A percentile compares a stretch with the other conserved stretches of the same genome.
Evolutionary conservation across 73 alveolate genomes (phyloP).

Genomic region (Durusdinium trenchii): DNA sequence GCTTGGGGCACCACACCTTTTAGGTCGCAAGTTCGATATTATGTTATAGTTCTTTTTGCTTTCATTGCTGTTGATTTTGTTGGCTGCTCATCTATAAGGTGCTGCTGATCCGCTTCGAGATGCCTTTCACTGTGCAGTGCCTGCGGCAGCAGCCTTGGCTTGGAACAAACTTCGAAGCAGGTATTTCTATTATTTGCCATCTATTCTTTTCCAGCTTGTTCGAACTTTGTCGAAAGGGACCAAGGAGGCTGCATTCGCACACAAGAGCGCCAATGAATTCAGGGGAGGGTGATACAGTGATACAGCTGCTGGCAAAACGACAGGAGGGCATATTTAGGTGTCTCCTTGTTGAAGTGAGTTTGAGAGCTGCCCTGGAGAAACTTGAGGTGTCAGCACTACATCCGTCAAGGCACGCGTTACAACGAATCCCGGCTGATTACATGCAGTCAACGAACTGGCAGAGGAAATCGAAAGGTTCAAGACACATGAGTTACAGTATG

Average conservation of each 20-base stretch:
- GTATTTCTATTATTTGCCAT: not conserved
- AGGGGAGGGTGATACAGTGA: too few relatives aligned
- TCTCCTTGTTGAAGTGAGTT: too few relatives aligned
- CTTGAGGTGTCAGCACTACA: slow-evolving; percentile 68
- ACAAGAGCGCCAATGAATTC: too few relatives aligned
- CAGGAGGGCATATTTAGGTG: too few relatives aligned
- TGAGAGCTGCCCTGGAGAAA: too few relatives aligned
- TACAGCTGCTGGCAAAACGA: too few relatives aligned
- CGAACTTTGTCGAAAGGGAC: not conserved
- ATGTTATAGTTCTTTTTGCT: not conserved
- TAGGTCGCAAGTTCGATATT: not conserved
- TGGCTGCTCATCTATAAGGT: not conserved
- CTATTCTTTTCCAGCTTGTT: not conserved
- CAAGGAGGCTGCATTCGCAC: too few relatives aligned
- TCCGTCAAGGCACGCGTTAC: slow-evolving; percentile 79
- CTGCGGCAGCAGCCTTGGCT: not conserved
- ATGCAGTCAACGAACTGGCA: too few relatives aligned
- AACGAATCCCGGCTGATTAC: slow-evolving; percentile 27
- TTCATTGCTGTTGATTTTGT: not conserved
- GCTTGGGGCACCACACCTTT: not conserved
- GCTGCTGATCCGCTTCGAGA: slow-evolving; percentile 79
- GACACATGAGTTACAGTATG: too few relatives aligned
- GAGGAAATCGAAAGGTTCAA: too few relatives aligned
- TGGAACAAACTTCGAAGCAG: not conserved
- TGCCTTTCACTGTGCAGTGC: slow-evolving; percentile 94